Evolutionary conservation across 768 basidiomycete species (phyloP), one percentile per base, ranked within the genome.

Genomic region (Chiua virens): DNA sequence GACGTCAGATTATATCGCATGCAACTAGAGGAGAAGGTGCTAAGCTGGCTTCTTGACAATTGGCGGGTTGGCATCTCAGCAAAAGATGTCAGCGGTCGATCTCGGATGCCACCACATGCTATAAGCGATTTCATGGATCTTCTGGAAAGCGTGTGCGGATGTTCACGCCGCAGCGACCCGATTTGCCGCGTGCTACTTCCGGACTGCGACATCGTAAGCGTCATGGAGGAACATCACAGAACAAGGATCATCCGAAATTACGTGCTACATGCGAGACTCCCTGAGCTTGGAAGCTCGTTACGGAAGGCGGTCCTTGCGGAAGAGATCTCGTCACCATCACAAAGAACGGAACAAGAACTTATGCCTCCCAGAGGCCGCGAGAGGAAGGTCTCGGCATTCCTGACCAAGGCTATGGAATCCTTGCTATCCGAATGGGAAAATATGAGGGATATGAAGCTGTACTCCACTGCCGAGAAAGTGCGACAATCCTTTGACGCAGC

Each of bases 1-100:
- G 93, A 98, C 62, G 86, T 88, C 50, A 79, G 87, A 18, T 70
- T 98, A 15, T 91, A 91, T 69, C 81, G 87, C 15, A 80, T 93
- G 79, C 85, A 85, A 25, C 72, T 96, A n/a, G 87, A 92, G 65
- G 91, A 92, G 63, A 91, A 92, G 63, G 85, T 90, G 4, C 64
- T 94, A 15, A 78, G 73, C 46, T 97, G 96, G 94, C 69, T 97
- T 30, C 68, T 81, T 14, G 87, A 87, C 52, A 79, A 76, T 41
- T 96, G 92, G 89, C 70, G 68, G 32, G 65, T 79, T 11, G 63
- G 72, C n/a, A 63, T 73, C 10, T 69, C 77, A 13, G 70, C 61
- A 57, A 72, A 66, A 62, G 70, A 68, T 17, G 62, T 69, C 45
- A 61, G 67, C 48, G 66, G 63, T 41, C 69, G 65, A 42, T 65